Base-by-base conservation (phyloP, 1,139 yeast genomes). In the Candida dubliniensis region DNA sequence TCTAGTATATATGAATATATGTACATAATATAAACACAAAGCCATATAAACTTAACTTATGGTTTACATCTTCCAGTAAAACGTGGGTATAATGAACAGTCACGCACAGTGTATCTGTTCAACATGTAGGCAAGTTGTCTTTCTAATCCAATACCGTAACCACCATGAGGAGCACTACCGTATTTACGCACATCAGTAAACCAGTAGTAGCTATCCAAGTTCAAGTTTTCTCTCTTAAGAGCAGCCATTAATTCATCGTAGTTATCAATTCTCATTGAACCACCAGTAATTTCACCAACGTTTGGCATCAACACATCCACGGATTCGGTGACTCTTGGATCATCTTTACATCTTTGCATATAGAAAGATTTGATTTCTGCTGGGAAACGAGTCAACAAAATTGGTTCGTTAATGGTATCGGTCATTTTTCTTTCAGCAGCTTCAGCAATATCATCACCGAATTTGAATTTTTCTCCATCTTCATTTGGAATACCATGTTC, bases 341-440 rank as follows among this genome's bases (percentile, higher is more conserved):
- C 98, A 60, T 89, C 97, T 12, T 69, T 63, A 67, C 96, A 89
- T 69, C 85, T 89, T 73, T 87, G 84, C 99, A 93, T 93, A 82
- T 93, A 93, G 78, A 93, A 93, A 4, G 98, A 89, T 72, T 95
- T 93, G 74, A 93, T 88, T 66, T 86, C 97, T 44, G 89, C 90
- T 45, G 99, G 99, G 93, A 93, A 93, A 59, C 93, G 81, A 49
- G 82, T 93, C 65, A 93, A 82, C 57, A 93, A 77, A 55, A 93
- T 91, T 53, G 99, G 99, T 53, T 79, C 85, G 60, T 91, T 91
- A 63, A 95, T 87, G 48, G 87, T 80, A 66, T 93, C 99, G 34
- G 96, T 90, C 99, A 93, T 93, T 70, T 85, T 88, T 67, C 99
- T 87, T 77, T 93, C 99, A 47, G 97, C 98, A 45, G 99, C 99